Evolutionary conservation across 1,284 basidiomycete genomes (phyloP), one percentile per base, ranked within the genome.

Genomic region (Trichosporon sp.): DNA sequence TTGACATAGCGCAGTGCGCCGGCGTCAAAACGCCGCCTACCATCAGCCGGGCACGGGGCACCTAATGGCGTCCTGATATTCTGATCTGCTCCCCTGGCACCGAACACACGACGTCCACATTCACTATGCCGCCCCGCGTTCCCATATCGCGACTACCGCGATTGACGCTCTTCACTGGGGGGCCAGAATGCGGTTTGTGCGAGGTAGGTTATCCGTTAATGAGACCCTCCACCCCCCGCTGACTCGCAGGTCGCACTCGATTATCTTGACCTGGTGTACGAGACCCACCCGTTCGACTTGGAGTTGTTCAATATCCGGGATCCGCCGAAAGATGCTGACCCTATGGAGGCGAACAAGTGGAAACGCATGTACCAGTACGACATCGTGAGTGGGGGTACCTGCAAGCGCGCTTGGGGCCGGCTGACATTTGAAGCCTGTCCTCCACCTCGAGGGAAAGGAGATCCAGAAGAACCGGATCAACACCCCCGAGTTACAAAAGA

Each of bases 121-220:
- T n/a, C 21, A 7, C 47, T 12, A 81, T 82, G 80, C 76, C 80
- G 21, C 77, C 77, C 64, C 72, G 74, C 25, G n/a, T 72, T 7
- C 73, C 47, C 9, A 11, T 51, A 25, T 51, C 47, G 21, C 47
- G 69, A 12, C 67, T 81, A 3, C 80, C 80, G 5, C 74, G 74
- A 21, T 73, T 83, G 58, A 82, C 81, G 15, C 78, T 83, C 29
- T 83, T 74, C 69, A 83, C 82, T 25, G 81, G 81, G 32, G 82
- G 82, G 15, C 81, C 80, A 60, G 81, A 83, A 68, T 83, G 82
- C 65, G 78, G 77, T 21, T 70, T 83, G 18, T 83, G 82, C 71
- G 82, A 83, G 74, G 80, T 83, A 32, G 18, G 78, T 71, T 18
- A 13, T 31, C 8, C 3, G n/a, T 21, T 38, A 18, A 27, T 21